Evolutionary conservation across 2,329 filamentous ascomycete genomes (phyloP), one percentile per base, ranked within the genome.

Genomic region (Aschersonia sp.): DNA sequence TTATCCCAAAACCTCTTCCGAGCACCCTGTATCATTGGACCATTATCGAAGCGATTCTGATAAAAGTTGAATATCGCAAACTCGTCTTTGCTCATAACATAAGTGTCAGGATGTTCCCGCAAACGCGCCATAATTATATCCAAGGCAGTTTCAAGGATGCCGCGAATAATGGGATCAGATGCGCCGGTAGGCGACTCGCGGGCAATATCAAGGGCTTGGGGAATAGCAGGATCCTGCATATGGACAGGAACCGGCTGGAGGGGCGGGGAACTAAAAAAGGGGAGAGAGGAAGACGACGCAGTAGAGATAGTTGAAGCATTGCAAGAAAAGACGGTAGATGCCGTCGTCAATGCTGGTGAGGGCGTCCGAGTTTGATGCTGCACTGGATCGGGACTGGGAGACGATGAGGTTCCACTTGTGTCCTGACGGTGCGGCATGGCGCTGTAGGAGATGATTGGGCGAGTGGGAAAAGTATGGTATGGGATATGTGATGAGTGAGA

Each of bases 41-140:
- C 62, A 51, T 77, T 75, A 31, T 68, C 62, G 59, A 84, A 88
- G 7, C 82, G 76, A 52, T 75, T 65, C 52, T 85, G 82, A 63
- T 84, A 91, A 64, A 83, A 91, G 69, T 92, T 94, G 77, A 94
- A 89, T 51, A 94, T 74, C 48, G 85, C 79, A 58, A 92, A 94
- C 65, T 94, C 87, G 63, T 87, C 80, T 52, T 75, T 71, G 35
- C 71, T 79, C 69, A 94, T 80, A 53, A 92, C 65, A 63, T 91
- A 94, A n/a, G 71, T 70, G 46, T 75, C 66, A 1, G 84, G 84
- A 32, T 82, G 69, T 3, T 71, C 69, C 56, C 80, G 67, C 49
- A 94, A 74, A 55, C 78, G 81, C 43, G 59, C 61, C 85, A 85
- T 91, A 53, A 89, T 77, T 52, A 75, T 69, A 2, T 66, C 59